Evolutionary conservation across 2,329 filamentous ascomycete genomes (phyloP).

Genomic region (Drechslerella dactyloides): DNA sequence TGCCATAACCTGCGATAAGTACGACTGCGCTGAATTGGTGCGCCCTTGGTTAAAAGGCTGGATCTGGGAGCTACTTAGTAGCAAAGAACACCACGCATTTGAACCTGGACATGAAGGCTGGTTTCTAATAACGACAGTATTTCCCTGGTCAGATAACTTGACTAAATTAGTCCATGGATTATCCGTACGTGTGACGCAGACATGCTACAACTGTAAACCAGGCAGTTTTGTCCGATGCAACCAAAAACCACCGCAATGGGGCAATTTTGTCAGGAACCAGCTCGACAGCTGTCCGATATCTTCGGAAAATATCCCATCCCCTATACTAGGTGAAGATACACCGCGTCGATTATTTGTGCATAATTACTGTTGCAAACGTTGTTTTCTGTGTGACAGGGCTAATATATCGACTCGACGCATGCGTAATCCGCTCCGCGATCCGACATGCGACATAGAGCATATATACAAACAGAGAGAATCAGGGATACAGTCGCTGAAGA

Average conservation of each 20-base stretch:
- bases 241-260: no score
- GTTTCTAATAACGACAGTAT: constrained; percentile 5
- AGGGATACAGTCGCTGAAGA: neutral
- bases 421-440: no score
- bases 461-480: neutral
- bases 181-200: neutral
- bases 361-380: no score
- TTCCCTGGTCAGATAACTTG: neutral
- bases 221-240: neutral
- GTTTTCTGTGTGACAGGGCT: no score
- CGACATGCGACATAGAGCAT: neutral
- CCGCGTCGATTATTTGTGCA: neutral
- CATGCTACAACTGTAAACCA: neutral
- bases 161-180: neutral
- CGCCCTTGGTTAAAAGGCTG: constrained; percentile 12
- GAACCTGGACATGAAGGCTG: constrained; percentile 4
- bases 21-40: neutral
- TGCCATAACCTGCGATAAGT: neutral
- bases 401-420: no score
- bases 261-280: no score
- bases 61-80: neutral
- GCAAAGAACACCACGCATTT: neutral
- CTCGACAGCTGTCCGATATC: no score
- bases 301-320: neutral
- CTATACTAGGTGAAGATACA: neutral